phyloP scores from a whole-genome alignment of 1,284 basidiomycete species.

The Violaceomyces palustris region DNA sequence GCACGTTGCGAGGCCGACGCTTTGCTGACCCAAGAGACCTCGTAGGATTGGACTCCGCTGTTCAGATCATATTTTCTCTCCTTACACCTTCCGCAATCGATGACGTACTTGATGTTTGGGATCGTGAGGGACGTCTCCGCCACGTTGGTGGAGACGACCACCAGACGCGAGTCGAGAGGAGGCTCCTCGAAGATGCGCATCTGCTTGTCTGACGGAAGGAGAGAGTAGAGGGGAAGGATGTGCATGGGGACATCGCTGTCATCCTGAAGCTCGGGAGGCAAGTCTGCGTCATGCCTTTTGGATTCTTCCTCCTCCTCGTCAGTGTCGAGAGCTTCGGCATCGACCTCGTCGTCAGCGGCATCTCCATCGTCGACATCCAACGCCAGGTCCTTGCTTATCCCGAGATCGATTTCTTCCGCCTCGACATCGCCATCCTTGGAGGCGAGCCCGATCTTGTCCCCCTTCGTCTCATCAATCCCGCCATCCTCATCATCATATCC shows the following conservation, averaged over 20 bases:
- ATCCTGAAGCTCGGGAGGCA: constrained; percentile 34
- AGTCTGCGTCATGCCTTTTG: constrained; percentile 30
- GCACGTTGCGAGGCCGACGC: constrained; percentile 69
- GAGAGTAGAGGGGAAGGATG: constrained; percentile 69
- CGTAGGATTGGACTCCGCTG: constrained; percentile 67
- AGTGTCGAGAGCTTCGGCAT: constrained; percentile 46
- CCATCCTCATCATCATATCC: constrained; percentile 7
- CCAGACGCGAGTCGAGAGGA: constrained; percentile 63
- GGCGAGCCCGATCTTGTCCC: constrained; percentile 39
- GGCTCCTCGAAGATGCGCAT: constrained; percentile 68
- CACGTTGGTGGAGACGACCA: constrained; percentile 72
- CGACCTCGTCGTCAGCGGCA: constrained; percentile 54
- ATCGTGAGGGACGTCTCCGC: constrained; percentile 76
- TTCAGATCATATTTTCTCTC: constrained; percentile 68
- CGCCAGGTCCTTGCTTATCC: constrained; percentile 56
- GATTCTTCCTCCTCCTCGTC: constrained; percentile 28
- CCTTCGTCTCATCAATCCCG: constrained; percentile 3
- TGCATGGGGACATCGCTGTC: constrained; percentile 54
- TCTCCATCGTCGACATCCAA: constrained; percentile 56
- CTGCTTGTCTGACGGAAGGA: constrained; percentile 68
- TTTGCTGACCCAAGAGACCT: constrained; percentile 70
- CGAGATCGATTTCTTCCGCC: constrained; percentile 76
- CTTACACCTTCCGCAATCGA: constrained; percentile 72
- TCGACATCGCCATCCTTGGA: constrained; percentile 60
- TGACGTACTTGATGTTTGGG: constrained; percentile 69